phyloP scores from a whole-genome alignment of 257 asterid genomes.

The Solanum clarkiae region DNA sequence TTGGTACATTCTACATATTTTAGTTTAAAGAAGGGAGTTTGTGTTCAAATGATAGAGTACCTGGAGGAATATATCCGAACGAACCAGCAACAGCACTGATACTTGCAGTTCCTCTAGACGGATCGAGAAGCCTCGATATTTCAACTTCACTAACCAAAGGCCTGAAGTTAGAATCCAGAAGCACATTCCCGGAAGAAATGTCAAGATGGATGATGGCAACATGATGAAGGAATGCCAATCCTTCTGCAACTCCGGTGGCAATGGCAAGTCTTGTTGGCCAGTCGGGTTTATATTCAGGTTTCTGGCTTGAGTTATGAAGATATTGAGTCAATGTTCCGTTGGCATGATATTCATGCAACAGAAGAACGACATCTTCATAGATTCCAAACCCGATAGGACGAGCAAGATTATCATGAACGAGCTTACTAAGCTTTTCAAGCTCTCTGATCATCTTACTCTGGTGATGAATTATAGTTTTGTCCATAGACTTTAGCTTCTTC shows the following conservation, averaged over 20 bases:
- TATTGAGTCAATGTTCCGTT: slow-evolving; percentile 69
- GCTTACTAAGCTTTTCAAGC: slow-evolving; percentile 78
- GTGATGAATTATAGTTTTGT: slow-evolving; percentile 55
- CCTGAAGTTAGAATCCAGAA: slow-evolving; percentile 55
- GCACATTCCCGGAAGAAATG: slow-evolving; percentile 80
- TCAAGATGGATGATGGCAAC: slow-evolving; percentile 91
- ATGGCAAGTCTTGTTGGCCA: slow-evolving; percentile 80
- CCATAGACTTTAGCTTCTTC: slow-evolving; percentile 69
- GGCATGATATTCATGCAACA: slow-evolving; percentile 48
- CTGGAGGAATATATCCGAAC: slow-evolving; percentile 98
- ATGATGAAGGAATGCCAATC: slow-evolving; percentile 75
- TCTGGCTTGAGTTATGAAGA: slow-evolving; percentile 43
- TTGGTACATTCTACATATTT: background rate
- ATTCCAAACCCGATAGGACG: slow-evolving; percentile 76
- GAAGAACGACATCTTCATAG: slow-evolving; percentile 65
- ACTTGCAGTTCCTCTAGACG: slow-evolving; percentile 91
- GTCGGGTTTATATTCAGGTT: slow-evolving; percentile 51
- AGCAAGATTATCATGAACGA: slow-evolving; percentile 66
- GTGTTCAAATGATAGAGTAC: slow-evolving; percentile 18
- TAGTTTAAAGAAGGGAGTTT: background rate
- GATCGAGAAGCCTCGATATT: slow-evolving; percentile 90
- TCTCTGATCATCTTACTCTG: slow-evolving; percentile 84
- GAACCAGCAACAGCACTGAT: slow-evolving; percentile 99
- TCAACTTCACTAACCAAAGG: slow-evolving; percentile 90
- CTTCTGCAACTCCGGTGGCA: slow-evolving; percentile 92